A percentile compares a stretch with the other conserved stretches of the same genome.
These are phyloP conservation scores for Daldinia sp. DNA, from an alignment of 2,329 filamentous ascomycete species.

Conservation along the genomic window DNA sequence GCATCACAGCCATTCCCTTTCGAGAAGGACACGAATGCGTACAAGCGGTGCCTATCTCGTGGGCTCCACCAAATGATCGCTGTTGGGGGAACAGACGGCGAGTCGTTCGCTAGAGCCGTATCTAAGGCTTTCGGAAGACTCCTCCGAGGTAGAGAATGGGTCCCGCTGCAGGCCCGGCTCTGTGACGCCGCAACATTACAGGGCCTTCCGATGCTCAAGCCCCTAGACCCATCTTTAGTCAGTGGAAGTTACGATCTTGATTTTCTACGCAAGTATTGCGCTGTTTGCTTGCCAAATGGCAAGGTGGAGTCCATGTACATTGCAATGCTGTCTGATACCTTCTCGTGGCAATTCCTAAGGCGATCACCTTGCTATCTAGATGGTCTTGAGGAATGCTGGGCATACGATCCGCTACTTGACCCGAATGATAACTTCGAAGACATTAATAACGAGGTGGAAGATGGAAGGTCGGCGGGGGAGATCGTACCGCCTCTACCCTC, in stretches of 20 bases:
- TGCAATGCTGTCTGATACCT: constrained; percentile 64
- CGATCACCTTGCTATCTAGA: constrained; percentile 62
- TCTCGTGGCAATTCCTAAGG: constrained; percentile 68
- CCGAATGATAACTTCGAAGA: constrained; percentile 54
- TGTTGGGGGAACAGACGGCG: constrained; percentile 62
- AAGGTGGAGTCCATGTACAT: constrained; percentile 71
- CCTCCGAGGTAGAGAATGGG: constrained; percentile 65
- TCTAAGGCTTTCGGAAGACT: constrained; percentile 62
- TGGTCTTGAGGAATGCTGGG: constrained; percentile 68
- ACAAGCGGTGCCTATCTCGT: constrained; percentile 70
- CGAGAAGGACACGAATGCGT: constrained; percentile 71
- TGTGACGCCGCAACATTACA: constrained; percentile 67
- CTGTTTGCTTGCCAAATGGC: constrained; percentile 66
- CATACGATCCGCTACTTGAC: constrained; percentile 64
- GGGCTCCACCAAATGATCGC: constrained; percentile 70
- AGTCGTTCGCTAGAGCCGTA: constrained; percentile 64
- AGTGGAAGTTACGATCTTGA: constrained; percentile 60
- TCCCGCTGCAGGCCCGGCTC: constrained; percentile 69
- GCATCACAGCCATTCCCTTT: constrained; percentile 68
- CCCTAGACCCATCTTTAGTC: constrained; percentile 60
- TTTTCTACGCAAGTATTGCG: constrained; percentile 66
- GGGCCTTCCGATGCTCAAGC: constrained; percentile 70
- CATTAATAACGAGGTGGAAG: constrained; percentile 53
- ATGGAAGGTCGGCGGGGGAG: constrained; percentile 61
- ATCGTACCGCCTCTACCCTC: constrained; percentile 57